phyloP scores from a whole-genome alignment of 1,284 basidiomycete species.

The Cutaneotrichosporon sp. region DNA sequence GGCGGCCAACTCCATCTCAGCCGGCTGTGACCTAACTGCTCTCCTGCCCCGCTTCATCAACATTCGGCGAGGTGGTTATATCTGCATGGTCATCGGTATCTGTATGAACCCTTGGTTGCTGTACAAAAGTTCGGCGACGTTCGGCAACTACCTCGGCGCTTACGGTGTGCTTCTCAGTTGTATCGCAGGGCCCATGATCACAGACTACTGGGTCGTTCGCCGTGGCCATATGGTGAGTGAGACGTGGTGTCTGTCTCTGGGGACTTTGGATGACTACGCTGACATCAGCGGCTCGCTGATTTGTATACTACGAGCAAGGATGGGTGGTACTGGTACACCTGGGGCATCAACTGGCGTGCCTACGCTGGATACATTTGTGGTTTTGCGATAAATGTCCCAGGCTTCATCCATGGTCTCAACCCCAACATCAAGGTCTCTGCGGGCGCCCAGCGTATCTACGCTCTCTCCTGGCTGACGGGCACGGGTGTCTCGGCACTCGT shows the following conservation, averaged over 20 bases:
- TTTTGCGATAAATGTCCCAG: constrained; percentile 75
- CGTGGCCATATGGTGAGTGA: constrained; percentile 67
- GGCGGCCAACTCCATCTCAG: constrained; percentile 76
- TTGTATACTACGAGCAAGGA: constrained; percentile 59
- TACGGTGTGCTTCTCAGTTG: constrained; percentile 63
- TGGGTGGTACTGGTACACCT: constrained; percentile 72
- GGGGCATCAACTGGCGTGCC: constrained; percentile 65
- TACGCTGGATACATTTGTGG: constrained; percentile 54
- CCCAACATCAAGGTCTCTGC: constrained; percentile 57
- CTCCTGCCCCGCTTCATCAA: constrained; percentile 75
- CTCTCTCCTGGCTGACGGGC: constrained; percentile 66
- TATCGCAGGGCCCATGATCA: constrained; percentile 77
- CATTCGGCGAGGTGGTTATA: constrained; percentile 74
- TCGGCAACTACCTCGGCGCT: constrained; percentile 76
- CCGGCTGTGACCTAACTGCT: constrained; percentile 78
- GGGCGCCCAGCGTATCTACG: constrained; percentile 58
- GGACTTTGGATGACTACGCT: too few relatives aligned
- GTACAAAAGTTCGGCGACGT: constrained; percentile 66
- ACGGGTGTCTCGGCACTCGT: constrained; percentile 63
- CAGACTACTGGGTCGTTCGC: constrained; percentile 73
- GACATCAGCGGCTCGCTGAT: constrained; percentile 64
- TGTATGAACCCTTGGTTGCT: constrained; percentile 70
- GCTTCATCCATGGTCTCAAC: constrained; percentile 49
- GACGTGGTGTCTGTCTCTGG: too few relatives aligned
- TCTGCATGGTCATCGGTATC: constrained; percentile 69